phyloP scores from a whole-genome alignment of 345 rosid genomes.

The Murraya paniculata region DNA sequence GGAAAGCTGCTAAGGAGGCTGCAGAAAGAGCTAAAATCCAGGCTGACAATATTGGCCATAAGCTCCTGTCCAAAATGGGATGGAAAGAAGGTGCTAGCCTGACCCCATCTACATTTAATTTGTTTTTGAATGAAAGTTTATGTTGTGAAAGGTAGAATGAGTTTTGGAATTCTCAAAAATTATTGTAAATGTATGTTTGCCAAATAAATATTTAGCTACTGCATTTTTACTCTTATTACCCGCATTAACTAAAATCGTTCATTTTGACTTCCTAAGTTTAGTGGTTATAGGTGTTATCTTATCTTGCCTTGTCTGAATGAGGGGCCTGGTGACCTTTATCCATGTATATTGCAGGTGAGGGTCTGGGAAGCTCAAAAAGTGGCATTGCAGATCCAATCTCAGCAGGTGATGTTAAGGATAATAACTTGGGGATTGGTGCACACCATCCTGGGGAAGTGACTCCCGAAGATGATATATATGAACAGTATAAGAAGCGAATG shows the following conservation, averaged over 20 bases:
- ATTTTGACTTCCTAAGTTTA: not conserved
- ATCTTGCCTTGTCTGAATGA: not conserved
- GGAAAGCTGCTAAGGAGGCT: slow-evolving; percentile 63
- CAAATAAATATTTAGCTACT: not conserved
- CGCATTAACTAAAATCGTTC: not conserved
- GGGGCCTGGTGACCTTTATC: not conserved
- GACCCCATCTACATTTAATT: not conserved
- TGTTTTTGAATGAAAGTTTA: not conserved
- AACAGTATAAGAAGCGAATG: slow-evolving; percentile 99
- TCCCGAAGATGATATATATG: slow-evolving; percentile 92
- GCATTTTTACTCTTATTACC: not conserved
- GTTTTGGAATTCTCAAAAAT: not conserved
- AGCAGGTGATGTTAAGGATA: slow-evolving; percentile 84
- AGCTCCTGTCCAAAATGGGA: slow-evolving; percentile 93
- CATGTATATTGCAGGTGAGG: slow-evolving; percentile 70
- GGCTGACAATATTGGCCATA: slow-evolving; percentile 97
- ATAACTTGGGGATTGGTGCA: slow-evolving; percentile 97
- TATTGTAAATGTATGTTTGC: not conserved
- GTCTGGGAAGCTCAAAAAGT: slow-evolving; percentile 85
- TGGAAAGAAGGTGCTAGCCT: slow-evolving; percentile 88
- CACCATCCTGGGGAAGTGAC: slow-evolving; percentile 85
- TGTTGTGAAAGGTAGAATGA: not conserved
- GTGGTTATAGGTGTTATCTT: not conserved
- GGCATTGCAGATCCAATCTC: slow-evolving; percentile 92
- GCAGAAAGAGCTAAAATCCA: slow-evolving; percentile 82